phyloP scores from a whole-genome alignment of 257 asterid genomes.

The Solanum chiquidenum region DNA sequence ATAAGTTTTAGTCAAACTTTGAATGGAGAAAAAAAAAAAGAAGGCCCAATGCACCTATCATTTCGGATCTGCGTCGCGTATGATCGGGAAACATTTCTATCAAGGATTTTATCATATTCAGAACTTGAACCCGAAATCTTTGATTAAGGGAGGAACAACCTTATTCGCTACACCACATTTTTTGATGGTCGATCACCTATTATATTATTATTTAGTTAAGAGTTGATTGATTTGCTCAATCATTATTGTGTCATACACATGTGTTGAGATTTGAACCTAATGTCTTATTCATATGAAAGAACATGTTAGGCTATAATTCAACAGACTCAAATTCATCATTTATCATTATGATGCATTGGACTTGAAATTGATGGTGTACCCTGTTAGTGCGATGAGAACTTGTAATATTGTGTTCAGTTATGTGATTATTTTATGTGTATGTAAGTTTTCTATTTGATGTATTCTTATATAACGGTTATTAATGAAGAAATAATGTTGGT shows the following conservation, averaged over 20 bases:
- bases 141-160: accelerated
- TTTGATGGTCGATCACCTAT: too few relatives aligned
- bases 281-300: too few relatives aligned
- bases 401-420: neutral
- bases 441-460: neutral
- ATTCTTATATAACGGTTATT: too few relatives aligned
- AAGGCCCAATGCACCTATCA: neutral
- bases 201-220: too few relatives aligned
- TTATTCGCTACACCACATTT: too few relatives aligned
- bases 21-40: neutral
- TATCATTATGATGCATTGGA: neutral
- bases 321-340: neutral
- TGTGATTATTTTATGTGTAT: neutral
- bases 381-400: neutral
- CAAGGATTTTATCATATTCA: too few relatives aligned
- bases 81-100: too few relatives aligned
- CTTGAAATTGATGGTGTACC: neutral
- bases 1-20: neutral
- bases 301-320: too few relatives aligned
- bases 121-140: too few relatives aligned
- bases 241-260: neutral
- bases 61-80: accelerated
- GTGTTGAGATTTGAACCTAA: too few relatives aligned
- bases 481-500: neutral
- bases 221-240: neutral